A percentile compares a stretch with the other conserved stretches of the same genome.
Conservation (phyloP, 1,139 yeast genomes). For the Diutina neorugosa region DNA sequence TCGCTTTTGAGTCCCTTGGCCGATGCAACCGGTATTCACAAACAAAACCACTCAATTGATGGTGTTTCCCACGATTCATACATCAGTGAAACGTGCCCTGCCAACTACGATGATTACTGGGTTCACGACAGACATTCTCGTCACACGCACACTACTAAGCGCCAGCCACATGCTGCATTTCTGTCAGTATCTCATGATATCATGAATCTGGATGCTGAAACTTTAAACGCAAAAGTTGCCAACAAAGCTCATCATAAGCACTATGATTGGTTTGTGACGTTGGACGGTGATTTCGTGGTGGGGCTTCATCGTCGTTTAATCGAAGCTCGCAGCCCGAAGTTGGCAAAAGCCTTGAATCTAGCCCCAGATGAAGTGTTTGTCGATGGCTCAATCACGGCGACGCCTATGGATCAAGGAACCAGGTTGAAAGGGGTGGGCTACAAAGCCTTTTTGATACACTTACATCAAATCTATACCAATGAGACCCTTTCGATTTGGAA, state of each 20-base stretch:
- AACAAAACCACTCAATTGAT: not conserved
- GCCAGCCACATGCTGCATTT: not conserved
- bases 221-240: not conserved
- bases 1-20: conserved; percentile 35
- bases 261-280: not conserved
- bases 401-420: not conserved
- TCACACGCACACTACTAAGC: not conserved
- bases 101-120: not conserved
- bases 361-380: not conserved
- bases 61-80: conserved; percentile 10
- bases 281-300: not conserved
- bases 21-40: conserved; percentile 5
- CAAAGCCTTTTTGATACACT: conserved; percentile 18
- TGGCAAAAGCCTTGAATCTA: not conserved
- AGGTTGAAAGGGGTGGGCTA: not conserved
- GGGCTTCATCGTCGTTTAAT: not conserved
- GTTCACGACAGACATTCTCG: not conserved
- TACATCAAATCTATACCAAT: conserved; percentile 25
- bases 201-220: not conserved
- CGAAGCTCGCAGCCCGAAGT: not conserved
- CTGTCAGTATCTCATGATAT: not conserved
- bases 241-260: not conserved
- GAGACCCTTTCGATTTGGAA: conserved; percentile 17
- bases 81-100: not conserved
- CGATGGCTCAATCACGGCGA: not conserved